Conservation (phyloP, 2,329 filamentous ascomycete genomes). For the Exutisphaerella laricina region DNA sequence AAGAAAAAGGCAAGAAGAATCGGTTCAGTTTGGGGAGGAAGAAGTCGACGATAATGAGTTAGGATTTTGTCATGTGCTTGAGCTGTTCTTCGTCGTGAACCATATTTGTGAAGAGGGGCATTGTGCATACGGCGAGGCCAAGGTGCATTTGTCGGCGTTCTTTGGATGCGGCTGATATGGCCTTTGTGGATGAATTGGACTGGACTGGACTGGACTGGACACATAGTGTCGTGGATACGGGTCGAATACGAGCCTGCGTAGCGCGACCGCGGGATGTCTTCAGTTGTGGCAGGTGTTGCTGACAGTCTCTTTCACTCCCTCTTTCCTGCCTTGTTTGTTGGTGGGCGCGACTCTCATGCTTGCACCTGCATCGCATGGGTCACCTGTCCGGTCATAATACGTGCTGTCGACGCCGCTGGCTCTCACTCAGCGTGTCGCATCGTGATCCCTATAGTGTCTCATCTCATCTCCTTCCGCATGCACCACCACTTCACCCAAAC, state of each 20-base stretch:
- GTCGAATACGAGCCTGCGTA: constrained; percentile 3
- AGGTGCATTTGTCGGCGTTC: too few relatives aligned
- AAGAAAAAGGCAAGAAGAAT: constrained; percentile 49
- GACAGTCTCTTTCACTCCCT: neutral
- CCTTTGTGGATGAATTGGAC: too few relatives aligned
- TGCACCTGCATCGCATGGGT: too few relatives aligned
- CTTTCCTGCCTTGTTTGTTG: neutral
- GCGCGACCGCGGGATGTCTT: constrained; percentile 1
- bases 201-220: too few relatives aligned
- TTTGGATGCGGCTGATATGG: neutral
- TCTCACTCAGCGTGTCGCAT: neutral
- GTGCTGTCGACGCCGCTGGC: too few relatives aligned
- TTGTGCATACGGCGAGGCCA: constrained; percentile 2
- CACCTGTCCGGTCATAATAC: too few relatives aligned
- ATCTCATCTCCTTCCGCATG: neutral
- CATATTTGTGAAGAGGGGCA: neutral
- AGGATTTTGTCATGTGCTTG: too few relatives aligned
- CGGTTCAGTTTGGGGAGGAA: constrained; percentile 66
- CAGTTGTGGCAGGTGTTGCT: too few relatives aligned
- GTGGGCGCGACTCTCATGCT: neutral
- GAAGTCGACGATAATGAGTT: constrained; percentile 48
- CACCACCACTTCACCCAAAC: constrained; percentile 27
- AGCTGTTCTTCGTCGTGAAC: neutral
- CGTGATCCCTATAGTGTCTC: neutral
- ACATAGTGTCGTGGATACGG: too few relatives aligned